A percentile compares a stretch with the other conserved stretches of the same genome.
These are phyloP conservation scores for Cokeromyces recurvatus DNA, from an alignment of 371 early-diverging fungal species.

Conservation along the genomic window DNA sequence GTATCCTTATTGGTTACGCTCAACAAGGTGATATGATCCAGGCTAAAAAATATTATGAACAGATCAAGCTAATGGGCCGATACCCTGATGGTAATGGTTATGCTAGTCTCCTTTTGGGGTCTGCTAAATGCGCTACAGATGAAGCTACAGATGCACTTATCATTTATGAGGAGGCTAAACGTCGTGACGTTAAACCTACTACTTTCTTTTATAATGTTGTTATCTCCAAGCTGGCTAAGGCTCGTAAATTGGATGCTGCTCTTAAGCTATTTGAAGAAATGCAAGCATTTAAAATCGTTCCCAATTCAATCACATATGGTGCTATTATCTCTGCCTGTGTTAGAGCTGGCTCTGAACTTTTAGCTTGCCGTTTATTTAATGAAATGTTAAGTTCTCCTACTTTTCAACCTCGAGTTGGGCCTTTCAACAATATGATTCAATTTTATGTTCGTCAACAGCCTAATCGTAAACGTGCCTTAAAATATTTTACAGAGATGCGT, in stretches of 20 bases:
- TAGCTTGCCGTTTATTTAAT: conserved; percentile 44
- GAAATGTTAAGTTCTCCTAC: conserved; percentile 50
- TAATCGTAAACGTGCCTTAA: conserved; percentile 47
- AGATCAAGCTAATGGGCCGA: conserved; percentile 39
- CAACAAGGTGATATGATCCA: conserved; percentile 48
- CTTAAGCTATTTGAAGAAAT: conserved; percentile 59
- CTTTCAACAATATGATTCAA: conserved; percentile 66
- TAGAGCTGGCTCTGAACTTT: conserved; percentile 53
- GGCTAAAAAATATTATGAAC: conserved; percentile 53
- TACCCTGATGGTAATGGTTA: conserved; percentile 52
- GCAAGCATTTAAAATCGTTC: conserved; percentile 41
- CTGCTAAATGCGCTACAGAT: conserved; percentile 48
- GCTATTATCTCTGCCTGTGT: conserved; percentile 62
- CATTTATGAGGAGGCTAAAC: conserved; percentile 60
- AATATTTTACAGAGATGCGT: conserved; percentile 49
- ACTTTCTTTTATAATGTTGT: conserved; percentile 65
- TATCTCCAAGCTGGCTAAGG: conserved; percentile 60
- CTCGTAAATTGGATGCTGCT: conserved; percentile 57
- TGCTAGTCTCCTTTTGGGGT: conserved; percentile 44
- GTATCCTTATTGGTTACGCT: conserved; percentile 55
- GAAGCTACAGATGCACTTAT: conserved; percentile 52
- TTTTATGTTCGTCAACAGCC: conserved; percentile 60
- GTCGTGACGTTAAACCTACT: conserved; percentile 53
- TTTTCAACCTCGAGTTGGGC: conserved; percentile 53
- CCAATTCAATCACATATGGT: conserved; percentile 60